A percentile compares a stretch with the other conserved stretches of the same genome.
Evolutionary conservation across 2,329 filamentous ascomycete species (phyloP).

Genomic region (Ambrosiella xylebori): DNA sequence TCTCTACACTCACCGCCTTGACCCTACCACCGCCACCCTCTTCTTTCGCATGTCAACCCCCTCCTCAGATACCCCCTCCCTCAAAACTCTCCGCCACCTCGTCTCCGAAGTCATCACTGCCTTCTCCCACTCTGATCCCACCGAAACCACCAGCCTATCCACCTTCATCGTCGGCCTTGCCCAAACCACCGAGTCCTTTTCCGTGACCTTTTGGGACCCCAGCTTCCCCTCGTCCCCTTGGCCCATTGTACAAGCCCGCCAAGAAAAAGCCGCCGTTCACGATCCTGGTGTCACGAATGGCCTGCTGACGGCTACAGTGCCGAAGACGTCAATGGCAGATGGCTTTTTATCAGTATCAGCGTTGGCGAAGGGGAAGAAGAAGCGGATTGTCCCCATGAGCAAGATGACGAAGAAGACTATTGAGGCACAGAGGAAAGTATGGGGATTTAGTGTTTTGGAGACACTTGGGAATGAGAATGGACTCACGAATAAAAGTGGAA

Average conservation of each 20-base stretch:
- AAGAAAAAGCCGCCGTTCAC: not conserved
- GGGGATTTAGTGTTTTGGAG: not conserved
- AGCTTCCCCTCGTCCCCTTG: not conserved
- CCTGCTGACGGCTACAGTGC: not conserved
- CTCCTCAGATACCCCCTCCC: not conserved
- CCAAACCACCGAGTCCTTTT: not conserved
- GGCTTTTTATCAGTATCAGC: not conserved
- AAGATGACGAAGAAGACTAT: not conserved
- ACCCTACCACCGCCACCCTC: not conserved
- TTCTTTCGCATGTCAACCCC: not conserved
- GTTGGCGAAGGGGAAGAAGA: not conserved
- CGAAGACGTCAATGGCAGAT: not conserved
- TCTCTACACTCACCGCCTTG: not conserved
- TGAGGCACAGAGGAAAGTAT: not conserved
- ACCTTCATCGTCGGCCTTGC: not conserved
- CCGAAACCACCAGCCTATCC: not conserved
- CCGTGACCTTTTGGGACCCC: not conserved
- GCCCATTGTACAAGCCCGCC: not conserved
- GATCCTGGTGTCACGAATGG: not conserved
- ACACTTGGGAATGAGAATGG: not conserved
- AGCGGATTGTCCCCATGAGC: not conserved
- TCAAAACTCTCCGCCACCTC: not conserved
- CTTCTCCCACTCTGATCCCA: not conserved
- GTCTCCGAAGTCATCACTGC: not conserved
- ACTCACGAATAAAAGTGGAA: not conserved